Base-by-base conservation (phyloP, 2,329 filamentous ascomycete species). In the Paracorniculantispora psalliotae region DNA sequence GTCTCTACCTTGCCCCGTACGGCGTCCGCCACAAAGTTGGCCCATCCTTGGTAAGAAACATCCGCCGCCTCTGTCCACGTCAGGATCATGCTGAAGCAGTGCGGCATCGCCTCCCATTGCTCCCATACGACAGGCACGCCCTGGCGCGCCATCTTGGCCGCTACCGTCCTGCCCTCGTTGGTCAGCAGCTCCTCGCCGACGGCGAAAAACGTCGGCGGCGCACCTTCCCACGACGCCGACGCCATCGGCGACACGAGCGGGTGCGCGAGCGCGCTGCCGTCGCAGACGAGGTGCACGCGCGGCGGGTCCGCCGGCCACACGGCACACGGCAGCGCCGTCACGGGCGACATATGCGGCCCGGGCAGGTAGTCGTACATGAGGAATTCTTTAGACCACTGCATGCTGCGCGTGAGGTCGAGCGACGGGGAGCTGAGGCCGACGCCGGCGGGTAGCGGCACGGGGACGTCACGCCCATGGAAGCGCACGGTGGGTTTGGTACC, bases 51-150 rank as follows among this genome's bases (percentile, higher is more conserved):
- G 50, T 82, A 79, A 63, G 81, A 85, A 37, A 78, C 73, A 61
- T 67, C 72, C 2, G 76, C 71, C 23, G 72, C 77, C 0, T 72
- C 65, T 0, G 78, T 67, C 5, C 71, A 69, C 3, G 76, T 70
- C 54, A 87, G 72, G 0, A 87, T 59, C 61, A 82, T 65, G 0
- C 77, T 80, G 67, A 88, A 90, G 60, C 81, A 83, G 72, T 90
- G 88, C 56, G 88, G 87, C 88, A 91, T 90, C 1, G 81, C 85
- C 68, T 89, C 84, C 67, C 83, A 91, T 70, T 88, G 81, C 67
- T 88, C 81, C 65, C 82, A 86, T 2, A 81, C 75, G 0, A 90
- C 81, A 1, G 64, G 66, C 0, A 85, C 83, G 3, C 81, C 82
- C 55, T 86, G 80, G 2, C 64, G 60, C 9, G 75, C 75, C 9